Evolutionary conservation across 2,329 filamentous ascomycete genomes (phyloP).

Genomic region (Setomelanomma holmii): DNA sequence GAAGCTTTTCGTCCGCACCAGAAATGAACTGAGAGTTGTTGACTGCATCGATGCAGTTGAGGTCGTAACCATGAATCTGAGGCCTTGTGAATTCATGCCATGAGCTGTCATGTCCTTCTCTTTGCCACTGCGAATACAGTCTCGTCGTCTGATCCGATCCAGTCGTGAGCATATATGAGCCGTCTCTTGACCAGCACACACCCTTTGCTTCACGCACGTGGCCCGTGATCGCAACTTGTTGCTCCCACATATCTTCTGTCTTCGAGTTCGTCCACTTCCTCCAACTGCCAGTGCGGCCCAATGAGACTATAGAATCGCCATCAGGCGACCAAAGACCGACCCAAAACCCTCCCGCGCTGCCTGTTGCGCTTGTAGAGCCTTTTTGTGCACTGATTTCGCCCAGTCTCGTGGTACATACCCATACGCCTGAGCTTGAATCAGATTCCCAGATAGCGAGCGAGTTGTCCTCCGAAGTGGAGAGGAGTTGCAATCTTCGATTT

Average conservation of each 20-base stretch:
- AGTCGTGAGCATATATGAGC: slow-evolving; percentile 86
- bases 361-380: slow-evolving; percentile 93
- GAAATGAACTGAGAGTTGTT: slow-evolving; percentile 82
- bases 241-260: slow-evolving; percentile 73
- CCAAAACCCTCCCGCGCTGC: slow-evolving; percentile 96
- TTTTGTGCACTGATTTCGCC: slow-evolving; percentile 96
- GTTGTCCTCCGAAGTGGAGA: slow-evolving; percentile 94
- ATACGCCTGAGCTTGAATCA: slow-evolving; percentile 83
- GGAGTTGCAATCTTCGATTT: slow-evolving; percentile 69
- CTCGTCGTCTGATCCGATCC: slow-evolving; percentile 92
- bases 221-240: slow-evolving; percentile 78
- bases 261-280: slow-evolving; percentile 76
- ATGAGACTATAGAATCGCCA: slow-evolving; percentile 75
- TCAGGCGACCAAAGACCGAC: slow-evolving; percentile 89
- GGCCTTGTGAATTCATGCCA: slow-evolving; percentile 98
- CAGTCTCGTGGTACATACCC: slow-evolving; percentile 83
- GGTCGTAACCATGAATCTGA: slow-evolving; percentile 97
- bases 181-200: slow-evolving; percentile 81
- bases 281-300: slow-evolving; percentile 94
- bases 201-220: slow-evolving; percentile 84
- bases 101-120: slow-evolving; percentile 54
- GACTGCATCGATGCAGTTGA: slow-evolving; percentile 89
- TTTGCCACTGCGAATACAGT: slow-evolving; percentile 80
- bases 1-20: slow-evolving; percentile 96
- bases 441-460: slow-evolving; percentile 93